Percentiles rank a stretch among this genome's conserved stretches.
These are phyloP conservation scores for Cryphonectria parasitica DNA, from an alignment of 2,329 filamentous ascomycete genomes.

Conservation along the genomic window DNA sequence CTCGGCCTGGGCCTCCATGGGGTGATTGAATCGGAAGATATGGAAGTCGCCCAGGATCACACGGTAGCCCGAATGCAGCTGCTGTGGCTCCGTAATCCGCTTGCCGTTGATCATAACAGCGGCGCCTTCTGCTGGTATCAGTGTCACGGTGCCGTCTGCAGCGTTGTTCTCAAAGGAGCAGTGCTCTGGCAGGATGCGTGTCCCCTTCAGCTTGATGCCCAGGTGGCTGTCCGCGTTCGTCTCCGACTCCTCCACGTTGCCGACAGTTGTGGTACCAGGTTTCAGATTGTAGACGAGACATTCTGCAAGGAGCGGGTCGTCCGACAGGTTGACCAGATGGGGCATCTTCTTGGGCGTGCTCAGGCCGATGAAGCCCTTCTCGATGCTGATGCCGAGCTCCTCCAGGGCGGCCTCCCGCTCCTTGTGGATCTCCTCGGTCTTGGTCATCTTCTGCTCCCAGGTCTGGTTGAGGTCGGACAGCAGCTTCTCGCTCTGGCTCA, in stretches of 20 bases:
- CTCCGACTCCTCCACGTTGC: constrained; percentile 91
- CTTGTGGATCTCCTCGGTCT: constrained; percentile 97
- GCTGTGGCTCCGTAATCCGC: constrained; percentile 81
- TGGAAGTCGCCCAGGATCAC: constrained; percentile 98
- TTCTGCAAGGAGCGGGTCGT: constrained; percentile 89
- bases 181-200: constrained; percentile 88
- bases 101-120: constrained; percentile 98
- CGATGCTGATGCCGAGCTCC: constrained; percentile 97
- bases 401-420: constrained; percentile 93
- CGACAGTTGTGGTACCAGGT: constrained; percentile 89
- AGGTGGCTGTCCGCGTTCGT: constrained; percentile 73
- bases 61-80: constrained; percentile 88
- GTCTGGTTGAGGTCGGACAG: constrained; percentile 96
- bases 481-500: constrained; percentile 95
- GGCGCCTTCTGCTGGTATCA: constrained; percentile 87
- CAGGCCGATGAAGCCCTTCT: constrained; percentile 94
- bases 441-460: constrained; percentile 94
- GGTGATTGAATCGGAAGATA: constrained; percentile 98
- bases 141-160: constrained; percentile 86
- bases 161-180: constrained; percentile 84
- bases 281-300: constrained; percentile 98
- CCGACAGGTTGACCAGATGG: constrained; percentile 96
- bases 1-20: constrained; percentile 92
- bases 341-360: constrained; percentile 99
- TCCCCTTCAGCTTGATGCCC: constrained; percentile 92